Evolutionary conservation across 441 rosid genomes (phyloP).

Genomic region (Rhodomyrtus psidioides): DNA sequence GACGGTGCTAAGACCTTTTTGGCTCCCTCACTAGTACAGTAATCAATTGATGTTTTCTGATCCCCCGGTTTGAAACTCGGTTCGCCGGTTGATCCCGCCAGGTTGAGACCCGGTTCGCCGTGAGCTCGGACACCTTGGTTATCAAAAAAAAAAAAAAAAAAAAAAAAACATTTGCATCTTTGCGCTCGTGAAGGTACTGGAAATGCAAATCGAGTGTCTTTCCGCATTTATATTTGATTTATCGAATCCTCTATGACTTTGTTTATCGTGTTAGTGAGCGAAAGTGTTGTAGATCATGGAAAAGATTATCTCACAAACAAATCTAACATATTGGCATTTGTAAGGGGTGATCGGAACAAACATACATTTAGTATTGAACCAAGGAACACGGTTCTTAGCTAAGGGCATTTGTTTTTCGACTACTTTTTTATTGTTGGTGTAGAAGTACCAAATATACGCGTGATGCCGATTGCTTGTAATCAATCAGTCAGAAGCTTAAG

Average conservation of each 20-base stretch:
- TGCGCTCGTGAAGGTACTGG: not conserved
- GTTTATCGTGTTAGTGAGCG: not conserved
- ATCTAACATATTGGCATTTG: not conserved
- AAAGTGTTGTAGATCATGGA: not conserved
- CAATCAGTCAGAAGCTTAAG: not conserved
- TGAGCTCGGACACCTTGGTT: too few relatives aligned
- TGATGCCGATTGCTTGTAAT: not conserved
- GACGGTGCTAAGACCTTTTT: not conserved
- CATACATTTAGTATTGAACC: not conserved
- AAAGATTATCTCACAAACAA: not conserved
- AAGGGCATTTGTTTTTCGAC: not conserved
- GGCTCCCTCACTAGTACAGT: not conserved
- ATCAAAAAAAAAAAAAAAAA: too few relatives aligned
- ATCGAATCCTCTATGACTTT: not conserved
- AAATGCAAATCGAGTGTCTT: not conserved
- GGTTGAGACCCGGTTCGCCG: too few relatives aligned
- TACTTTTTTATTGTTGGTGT: too few relatives aligned
- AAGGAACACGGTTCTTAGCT: not conserved
- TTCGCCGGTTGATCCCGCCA: too few relatives aligned
- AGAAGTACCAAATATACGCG: not conserved
- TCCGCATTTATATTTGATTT: not conserved
- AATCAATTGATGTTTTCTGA: not conserved
- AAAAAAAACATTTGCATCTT: not conserved
- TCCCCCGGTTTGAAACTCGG: too few relatives aligned
- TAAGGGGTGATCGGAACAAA: not conserved